Evolutionary conservation across 257 asterid species (phyloP), one percentile per base, ranked within the genome.

Genomic region (Striga asiatica): DNA sequence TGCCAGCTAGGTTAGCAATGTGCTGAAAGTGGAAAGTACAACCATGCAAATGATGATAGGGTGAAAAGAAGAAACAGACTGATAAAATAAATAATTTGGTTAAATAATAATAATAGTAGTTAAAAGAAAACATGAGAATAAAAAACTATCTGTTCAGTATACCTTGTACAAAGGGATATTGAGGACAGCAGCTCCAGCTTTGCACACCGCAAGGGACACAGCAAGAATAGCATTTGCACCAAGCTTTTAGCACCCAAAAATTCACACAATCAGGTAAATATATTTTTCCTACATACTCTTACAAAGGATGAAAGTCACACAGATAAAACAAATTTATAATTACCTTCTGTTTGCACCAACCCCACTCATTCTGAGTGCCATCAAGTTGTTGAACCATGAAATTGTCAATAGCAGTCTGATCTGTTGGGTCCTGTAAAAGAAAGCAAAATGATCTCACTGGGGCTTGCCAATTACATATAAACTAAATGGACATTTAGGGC

Each of bases 291-390:
- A 22, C 23, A 22, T n/a, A n/a, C n/a, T n/a, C n/a, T n/a, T n/a
- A n/a, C n/a, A 29, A 47, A 28, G 21, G 42, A 42, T 3, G 29
- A 18, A 5, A 34, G 20, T 11, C 16, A 54, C 14, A 28, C 8
- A 8, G 22, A 17, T 7, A 12, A 13, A 16, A 28, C 21, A 27
- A 4, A 64, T 29, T 10, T 47, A 17, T n/a, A 18, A 52, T 5
- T 79, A 87, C 98, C 95, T 87, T 91, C 50, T 91, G 88, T 64
- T 91, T 91, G 89, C 98, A 91, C 98, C 98, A 91, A 48, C 98
- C 98, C 98, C 98, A 87, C 71, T 91, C 95, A 28, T 91, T 91
- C 62, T 81, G 92, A 37, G 98, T 91, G 67, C 98, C 98, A 65
- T 91, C 98, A 6, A 91, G 88, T 50, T 84, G 77, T 19, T 84